Evolutionary conservation across 495 filamentous ascomycete species (phyloP).

Genomic region (Aspergillus asperescens): DNA sequence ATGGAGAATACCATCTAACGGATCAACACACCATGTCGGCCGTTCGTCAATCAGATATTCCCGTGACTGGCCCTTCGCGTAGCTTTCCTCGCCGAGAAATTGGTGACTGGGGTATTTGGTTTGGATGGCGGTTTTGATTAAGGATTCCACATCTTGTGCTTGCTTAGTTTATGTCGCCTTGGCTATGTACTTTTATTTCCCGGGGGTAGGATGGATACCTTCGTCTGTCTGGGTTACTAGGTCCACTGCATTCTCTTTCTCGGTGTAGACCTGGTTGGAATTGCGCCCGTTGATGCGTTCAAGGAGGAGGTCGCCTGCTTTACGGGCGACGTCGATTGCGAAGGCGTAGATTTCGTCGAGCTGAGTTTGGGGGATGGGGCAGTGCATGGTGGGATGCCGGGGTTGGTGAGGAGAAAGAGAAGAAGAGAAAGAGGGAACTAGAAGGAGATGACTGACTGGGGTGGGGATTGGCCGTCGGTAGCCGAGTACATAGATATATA

Average conservation of each 20-base stretch:
- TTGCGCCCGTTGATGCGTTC: conserved; percentile 45
- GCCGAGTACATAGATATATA: no score
- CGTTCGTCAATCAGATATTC: conserved; percentile 56
- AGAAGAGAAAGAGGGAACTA: conserved; percentile 1
- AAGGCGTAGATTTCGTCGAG: conserved; percentile 61
- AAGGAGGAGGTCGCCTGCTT: conserved; percentile 56
- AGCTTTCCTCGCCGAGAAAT: conserved; percentile 68
- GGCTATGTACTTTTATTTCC: neutral
- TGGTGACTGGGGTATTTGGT: conserved; percentile 56
- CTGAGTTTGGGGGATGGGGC: conserved; percentile 31
- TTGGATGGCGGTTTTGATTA: conserved; percentile 53
- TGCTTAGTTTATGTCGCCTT: no score
- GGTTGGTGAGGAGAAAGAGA: neutral
- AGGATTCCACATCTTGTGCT: conserved; percentile 60
- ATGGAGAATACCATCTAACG: conserved; percentile 49
- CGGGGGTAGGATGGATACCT: conserved; percentile 33
- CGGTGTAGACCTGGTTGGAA: conserved; percentile 28
- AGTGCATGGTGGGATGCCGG: neutral
- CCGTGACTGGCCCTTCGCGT: conserved; percentile 52
- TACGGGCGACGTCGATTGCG: conserved; percentile 57
- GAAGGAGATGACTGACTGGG: no score
- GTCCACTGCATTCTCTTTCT: conserved; percentile 65
- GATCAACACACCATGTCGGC: conserved; percentile 68
- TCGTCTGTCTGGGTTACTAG: conserved; percentile 68
- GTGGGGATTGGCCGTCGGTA: no score